Evolutionary conservation across 1,284 basidiomycete genomes (phyloP).

Genomic region (Coniferiporia weirii): DNA sequence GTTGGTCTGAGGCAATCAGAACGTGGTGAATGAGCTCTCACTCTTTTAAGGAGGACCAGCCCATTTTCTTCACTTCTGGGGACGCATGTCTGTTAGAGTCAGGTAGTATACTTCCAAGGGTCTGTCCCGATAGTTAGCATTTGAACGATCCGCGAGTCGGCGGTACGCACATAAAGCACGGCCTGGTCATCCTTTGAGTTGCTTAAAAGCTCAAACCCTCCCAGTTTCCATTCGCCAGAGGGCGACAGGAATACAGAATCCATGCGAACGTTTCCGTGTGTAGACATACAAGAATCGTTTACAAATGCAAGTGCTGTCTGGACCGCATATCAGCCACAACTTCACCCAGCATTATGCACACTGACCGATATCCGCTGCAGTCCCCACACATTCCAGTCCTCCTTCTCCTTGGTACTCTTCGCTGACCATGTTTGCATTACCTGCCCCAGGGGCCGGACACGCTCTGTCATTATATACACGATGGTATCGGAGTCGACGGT

Average conservation of each 20-base stretch:
- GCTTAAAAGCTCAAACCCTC: conserved; percentile 90
- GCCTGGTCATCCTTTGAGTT: conserved; percentile 72
- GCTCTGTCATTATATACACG: conserved; percentile 93
- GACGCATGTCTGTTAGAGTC: conserved; percentile 55
- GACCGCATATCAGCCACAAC: conserved; percentile 9
- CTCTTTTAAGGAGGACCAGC: conserved; percentile 84
- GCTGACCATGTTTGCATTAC: conserved; percentile 61
- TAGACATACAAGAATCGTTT: conserved; percentile 80
- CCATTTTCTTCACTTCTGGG: conserved; percentile 89
- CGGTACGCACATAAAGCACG: conserved; percentile 68
- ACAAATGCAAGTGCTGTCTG: conserved; percentile 90
- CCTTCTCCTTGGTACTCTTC: conserved; percentile 58
- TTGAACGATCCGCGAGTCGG: conserved; percentile 17
- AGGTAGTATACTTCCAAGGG: conserved; percentile 63
- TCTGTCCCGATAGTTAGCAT: conserved; percentile 43
- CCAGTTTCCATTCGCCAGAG: conserved; percentile 95
- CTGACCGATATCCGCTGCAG: conserved; percentile 84
- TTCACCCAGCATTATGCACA: conserved; percentile 19
- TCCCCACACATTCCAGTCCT: conserved; percentile 95
- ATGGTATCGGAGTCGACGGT: conserved; percentile 83
- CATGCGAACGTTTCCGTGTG: conserved; percentile 82
- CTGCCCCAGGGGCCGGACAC: conserved; percentile 73
- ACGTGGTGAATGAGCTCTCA: conserved; percentile 32
- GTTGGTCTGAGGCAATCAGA: conserved; percentile 1
- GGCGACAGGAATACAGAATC: conserved; percentile 85